These are phyloP conservation scores for Thelonectria rubi DNA, from an alignment of 2,329 filamentous ascomycete species.

Conservation along the genomic window DNA sequence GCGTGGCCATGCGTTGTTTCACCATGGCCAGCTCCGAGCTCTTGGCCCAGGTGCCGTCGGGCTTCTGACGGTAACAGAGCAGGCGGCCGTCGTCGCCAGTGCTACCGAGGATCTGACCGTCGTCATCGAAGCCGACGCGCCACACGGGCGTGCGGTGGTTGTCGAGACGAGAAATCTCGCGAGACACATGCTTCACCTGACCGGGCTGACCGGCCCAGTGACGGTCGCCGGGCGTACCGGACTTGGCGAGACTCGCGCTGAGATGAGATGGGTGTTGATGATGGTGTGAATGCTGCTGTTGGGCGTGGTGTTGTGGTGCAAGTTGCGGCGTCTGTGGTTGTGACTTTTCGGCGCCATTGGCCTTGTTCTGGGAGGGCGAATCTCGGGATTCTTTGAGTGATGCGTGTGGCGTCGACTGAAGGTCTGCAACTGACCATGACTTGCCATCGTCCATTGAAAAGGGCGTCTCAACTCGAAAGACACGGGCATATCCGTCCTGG, in stretches of 20 bases:
- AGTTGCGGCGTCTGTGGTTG: slow-evolving; percentile 38
- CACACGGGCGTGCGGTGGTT: slow-evolving; percentile 77
- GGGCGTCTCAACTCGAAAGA: slow-evolving; percentile 82
- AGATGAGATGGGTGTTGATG: slow-evolving; percentile 57
- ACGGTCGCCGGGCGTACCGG: slow-evolving; percentile 56
- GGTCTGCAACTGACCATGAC: slow-evolving; percentile 59
- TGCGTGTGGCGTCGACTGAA: slow-evolving; percentile 49
- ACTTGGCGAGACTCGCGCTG: slow-evolving; percentile 63
- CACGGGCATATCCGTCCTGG: slow-evolving; percentile 87
- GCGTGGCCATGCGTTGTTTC: slow-evolving; percentile 62
- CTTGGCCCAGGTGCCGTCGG: slow-evolving; percentile 66
- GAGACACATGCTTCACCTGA: slow-evolving; percentile 69
- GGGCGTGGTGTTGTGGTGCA: slow-evolving; percentile 30
- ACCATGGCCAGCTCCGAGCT: slow-evolving; percentile 68
- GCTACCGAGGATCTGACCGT: slow-evolving; percentile 77
- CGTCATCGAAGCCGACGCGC: slow-evolving; percentile 75
- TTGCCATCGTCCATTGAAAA: slow-evolving; percentile 57
- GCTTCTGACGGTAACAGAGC: slow-evolving; percentile 68
- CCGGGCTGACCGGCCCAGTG: slow-evolving; percentile 68
- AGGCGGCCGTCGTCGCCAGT: slow-evolving; percentile 79
- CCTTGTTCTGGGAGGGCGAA: slow-evolving; percentile 44
- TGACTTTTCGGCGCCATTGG: slow-evolving; percentile 41
- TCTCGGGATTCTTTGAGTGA: slow-evolving; percentile 40
- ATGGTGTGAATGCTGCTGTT: slow-evolving; percentile 43
- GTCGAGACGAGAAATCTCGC: slow-evolving; percentile 72